Percentiles rank a stretch among this genome's conserved stretches.
These are phyloP conservation scores for Aspergillus pseudoglaucus DNA, from an alignment of 2,329 filamentous ascomycete genomes.

Conservation along the genomic window DNA sequence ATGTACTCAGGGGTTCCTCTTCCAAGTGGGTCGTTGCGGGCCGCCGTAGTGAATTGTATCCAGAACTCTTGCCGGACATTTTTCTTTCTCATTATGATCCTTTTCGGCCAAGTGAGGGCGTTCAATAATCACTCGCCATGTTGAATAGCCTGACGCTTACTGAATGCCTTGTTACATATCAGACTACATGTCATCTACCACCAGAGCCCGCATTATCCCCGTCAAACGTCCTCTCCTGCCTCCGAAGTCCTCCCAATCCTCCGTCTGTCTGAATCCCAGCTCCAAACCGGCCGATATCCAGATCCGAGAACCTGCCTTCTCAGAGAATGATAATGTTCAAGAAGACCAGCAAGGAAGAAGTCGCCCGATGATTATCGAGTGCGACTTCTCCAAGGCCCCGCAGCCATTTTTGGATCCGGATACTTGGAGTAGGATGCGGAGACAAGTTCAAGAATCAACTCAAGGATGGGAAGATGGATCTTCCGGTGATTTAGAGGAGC, in stretches of 20 bases:
- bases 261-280: not conserved
- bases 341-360: not conserved
- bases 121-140: not conserved
- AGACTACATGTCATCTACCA: not conserved
- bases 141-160: not conserved
- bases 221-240: not conserved
- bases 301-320: not conserved
- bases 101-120: not conserved
- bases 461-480: not conserved
- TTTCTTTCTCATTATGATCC: not conserved
- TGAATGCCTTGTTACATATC: not conserved
- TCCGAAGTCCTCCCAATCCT: not conserved
- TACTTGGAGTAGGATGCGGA: not conserved
- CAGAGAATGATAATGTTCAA: not conserved
- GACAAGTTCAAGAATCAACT: not conserved
- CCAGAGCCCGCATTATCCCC: not conserved
- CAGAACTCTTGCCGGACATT: not conserved
- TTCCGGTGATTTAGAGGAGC: not conserved
- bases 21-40: conserved; percentile 19
- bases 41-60: conserved; percentile 10
- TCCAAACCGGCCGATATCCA: conserved; percentile 1
- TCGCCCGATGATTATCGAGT: not conserved
- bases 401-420: conserved; percentile 1
- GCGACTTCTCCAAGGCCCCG: not conserved
- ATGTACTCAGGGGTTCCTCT: conserved; percentile 22